Conservation (phyloP, 2,329 filamentous ascomycete genomes). For the Hypomyces perniciosus region DNA sequence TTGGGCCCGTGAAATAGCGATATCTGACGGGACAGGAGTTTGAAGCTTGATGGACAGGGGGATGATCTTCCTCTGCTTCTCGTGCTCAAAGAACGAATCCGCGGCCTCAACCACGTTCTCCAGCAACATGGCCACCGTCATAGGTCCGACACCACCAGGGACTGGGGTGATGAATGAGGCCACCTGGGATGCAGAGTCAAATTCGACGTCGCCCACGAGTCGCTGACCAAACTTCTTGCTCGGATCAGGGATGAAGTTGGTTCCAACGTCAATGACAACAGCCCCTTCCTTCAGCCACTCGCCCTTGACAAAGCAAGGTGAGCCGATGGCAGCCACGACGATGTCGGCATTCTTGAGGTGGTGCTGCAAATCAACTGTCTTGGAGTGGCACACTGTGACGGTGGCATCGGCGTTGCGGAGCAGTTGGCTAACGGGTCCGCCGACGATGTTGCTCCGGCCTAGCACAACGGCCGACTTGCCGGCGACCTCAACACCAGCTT, state of each 20-base stretch:
- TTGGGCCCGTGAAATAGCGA: constrained; percentile 83
- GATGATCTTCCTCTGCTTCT: constrained; percentile 72
- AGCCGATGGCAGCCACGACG: constrained; percentile 85
- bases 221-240: constrained; percentile 89
- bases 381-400: constrained; percentile 92
- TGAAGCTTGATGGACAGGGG: constrained; percentile 78
- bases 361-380: constrained; percentile 66
- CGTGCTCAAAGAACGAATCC: constrained; percentile 71
- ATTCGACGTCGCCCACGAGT: constrained; percentile 93
- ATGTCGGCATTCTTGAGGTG: constrained; percentile 82
- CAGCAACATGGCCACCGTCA: constrained; percentile 98
- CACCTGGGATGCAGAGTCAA: constrained; percentile 73
- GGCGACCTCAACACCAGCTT: constrained; percentile 72
- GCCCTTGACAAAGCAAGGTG: constrained; percentile 82
- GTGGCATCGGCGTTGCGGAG: constrained; percentile 94
- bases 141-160: constrained; percentile 92
- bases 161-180: constrained; percentile 94
- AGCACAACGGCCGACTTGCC: constrained; percentile 95
- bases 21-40: constrained; percentile 88
- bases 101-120: constrained; percentile 92
- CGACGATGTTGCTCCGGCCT: constrained; percentile 93
- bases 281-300: constrained; percentile 92
- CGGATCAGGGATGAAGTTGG: constrained; percentile 86
- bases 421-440: constrained; percentile 92
- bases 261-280: constrained; percentile 97